Base-by-base conservation (phyloP, 1,284 basidiomycete genomes). In the Leccinum griseonigrum region DNA sequence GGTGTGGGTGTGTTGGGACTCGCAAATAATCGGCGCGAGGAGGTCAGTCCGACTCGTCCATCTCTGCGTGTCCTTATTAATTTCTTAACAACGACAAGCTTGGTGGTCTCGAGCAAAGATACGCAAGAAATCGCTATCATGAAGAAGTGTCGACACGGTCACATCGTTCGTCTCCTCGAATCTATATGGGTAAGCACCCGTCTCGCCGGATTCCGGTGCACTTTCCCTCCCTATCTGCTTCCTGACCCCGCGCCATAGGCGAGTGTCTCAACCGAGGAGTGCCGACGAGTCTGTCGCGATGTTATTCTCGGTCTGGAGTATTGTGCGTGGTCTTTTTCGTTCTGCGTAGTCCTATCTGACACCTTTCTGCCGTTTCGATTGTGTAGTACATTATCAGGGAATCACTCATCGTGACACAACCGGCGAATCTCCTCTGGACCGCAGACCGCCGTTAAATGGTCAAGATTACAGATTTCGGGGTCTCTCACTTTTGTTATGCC, bases 341-440 rank as follows among this genome's bases (percentile, higher is more conserved):
- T 56, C 38, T 60, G 4, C 11, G 11, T 61, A 22, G 22, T 22
- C 22, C 22, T 22, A 22, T 22, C 22, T 22, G 22, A 22, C 22
- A 22, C 22, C 22, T 22, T 22, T 22, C 22, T 22, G 22, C 22
- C 22, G 22, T 22, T 22, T 22, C 22, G 22, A 22, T 22, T 22
- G 22, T 22, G 22, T 58, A 96, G 94, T 99, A 6, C 97, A 99
- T 74, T 87, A 92, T 70, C 94, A 98, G 73, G 97, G 97, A 40
- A 98, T 99, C 76, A 98, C 99, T 58, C 97, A 99, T 77, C 93
- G 97, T 61, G 97, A 99, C 77, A 98, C 99, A 99, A 76, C 97
- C 97, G 11, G 95, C 94, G 62, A 99, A 99, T 75, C 86, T 99
- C 38, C 84, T 99, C 16, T 95, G 92, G 87, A 91, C 92, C 16